These are phyloP conservation scores for Henckelia pumila DNA, from an alignment of 257 asterid species.

Conservation along the genomic window DNA sequence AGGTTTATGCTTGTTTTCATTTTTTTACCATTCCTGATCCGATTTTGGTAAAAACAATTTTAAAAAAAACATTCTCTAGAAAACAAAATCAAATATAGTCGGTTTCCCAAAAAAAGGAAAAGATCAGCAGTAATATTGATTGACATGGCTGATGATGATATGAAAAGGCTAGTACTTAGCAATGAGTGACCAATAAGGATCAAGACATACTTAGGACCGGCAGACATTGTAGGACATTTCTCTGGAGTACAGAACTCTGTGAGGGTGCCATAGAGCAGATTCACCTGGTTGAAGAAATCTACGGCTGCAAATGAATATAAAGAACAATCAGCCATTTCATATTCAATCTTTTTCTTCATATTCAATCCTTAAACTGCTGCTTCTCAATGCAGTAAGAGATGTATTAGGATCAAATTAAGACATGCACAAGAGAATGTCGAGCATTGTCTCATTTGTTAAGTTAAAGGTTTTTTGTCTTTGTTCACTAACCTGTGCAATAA, in stretches of 20 bases:
- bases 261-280: constrained; percentile 89
- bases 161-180: not conserved
- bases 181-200: not conserved
- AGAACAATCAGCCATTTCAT: constrained; percentile 36
- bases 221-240: constrained; percentile 92
- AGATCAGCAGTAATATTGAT: not conserved
- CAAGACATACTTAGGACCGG: constrained; percentile 84
- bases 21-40: not conserved
- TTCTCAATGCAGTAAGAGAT: not conserved
- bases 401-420: not conserved
- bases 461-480: not conserved
- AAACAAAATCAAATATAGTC: not conserved
- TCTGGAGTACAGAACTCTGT: constrained; percentile 91
- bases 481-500: not conserved
- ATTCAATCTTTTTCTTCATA: constrained; percentile 34
- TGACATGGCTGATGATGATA: not conserved
- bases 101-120: not conserved
- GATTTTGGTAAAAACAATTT: too few relatives aligned
- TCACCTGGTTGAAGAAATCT: constrained; percentile 95
- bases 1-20: not conserved
- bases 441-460: not conserved
- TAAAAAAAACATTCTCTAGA: too few relatives aligned
- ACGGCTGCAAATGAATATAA: constrained; percentile 58
- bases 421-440: not conserved
- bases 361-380: constrained; percentile 22